phyloP scores from a whole-genome alignment of 2,329 filamentous ascomycete genomes.

The Xylaria sp. region DNA sequence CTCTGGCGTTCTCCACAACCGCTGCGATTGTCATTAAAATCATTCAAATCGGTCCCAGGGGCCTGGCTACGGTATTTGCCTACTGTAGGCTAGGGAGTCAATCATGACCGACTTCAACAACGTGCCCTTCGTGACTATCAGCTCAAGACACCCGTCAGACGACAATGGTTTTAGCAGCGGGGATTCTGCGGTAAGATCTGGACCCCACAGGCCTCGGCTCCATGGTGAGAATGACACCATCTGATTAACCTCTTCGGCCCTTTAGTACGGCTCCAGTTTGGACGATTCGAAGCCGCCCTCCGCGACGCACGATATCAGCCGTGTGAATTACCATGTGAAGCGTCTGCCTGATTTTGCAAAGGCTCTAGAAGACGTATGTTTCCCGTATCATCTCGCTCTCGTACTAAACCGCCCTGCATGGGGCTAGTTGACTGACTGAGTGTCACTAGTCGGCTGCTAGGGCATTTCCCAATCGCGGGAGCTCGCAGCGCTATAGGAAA shows the following conservation, averaged over 20 bases:
- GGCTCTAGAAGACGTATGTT: slow-evolving; percentile 64
- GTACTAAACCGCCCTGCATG: background rate
- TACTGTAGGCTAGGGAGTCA: slow-evolving; percentile 12
- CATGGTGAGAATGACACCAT: slow-evolving; percentile 40
- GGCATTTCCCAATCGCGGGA: slow-evolving; percentile 67
- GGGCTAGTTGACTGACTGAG: slow-evolving; percentile 30
- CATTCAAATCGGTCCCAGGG: slow-evolving; percentile 1
- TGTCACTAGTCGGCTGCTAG: slow-evolving; percentile 61
- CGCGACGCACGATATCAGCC: slow-evolving; percentile 67
- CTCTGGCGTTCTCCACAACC: slow-evolving; percentile 22
- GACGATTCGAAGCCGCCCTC: slow-evolving; percentile 54
- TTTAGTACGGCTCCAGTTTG: slow-evolving; percentile 59
- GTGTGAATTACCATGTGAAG: slow-evolving; percentile 68
- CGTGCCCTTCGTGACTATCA: slow-evolving; percentile 65
- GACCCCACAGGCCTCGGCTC: slow-evolving; percentile 35
- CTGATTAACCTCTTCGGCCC: slow-evolving; percentile 48
- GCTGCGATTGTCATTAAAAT: slow-evolving; percentile 18
- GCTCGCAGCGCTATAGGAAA: slow-evolving; percentile 65
- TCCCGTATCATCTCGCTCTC: background rate
- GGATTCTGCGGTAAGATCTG: slow-evolving; percentile 60
- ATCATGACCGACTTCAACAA: slow-evolving; percentile 58
- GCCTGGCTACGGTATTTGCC: background rate
- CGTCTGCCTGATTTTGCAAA: slow-evolving; percentile 65
- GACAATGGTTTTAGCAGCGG: slow-evolving; percentile 59
- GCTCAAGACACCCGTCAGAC: slow-evolving; percentile 60